Evolutionary conservation across 2,329 filamentous ascomycete genomes (phyloP).

Genomic region (Venturiaceae sp.): DNA sequence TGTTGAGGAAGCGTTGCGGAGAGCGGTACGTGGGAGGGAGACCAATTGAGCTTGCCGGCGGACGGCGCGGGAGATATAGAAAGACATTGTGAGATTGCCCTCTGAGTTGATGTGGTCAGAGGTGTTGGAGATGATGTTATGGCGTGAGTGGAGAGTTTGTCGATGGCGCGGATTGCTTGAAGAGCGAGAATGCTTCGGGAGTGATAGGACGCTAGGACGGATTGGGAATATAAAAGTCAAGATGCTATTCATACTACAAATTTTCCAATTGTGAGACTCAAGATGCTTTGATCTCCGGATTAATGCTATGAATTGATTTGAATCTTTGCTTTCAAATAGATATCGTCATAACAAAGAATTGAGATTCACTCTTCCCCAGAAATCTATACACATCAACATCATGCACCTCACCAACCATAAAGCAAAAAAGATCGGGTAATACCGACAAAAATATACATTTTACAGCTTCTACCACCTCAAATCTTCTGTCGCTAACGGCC

Average conservation of each 20-base stretch:
- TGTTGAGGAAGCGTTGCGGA: conserved; percentile 40
- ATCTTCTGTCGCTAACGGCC: neutral
- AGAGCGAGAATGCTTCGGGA: too few species aligned
- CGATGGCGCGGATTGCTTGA: too few species aligned
- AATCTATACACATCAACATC: neutral
- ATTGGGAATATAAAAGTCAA: neutral
- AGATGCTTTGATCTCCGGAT: too few species aligned
- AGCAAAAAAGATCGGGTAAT: neutral
- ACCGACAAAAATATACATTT: neutral
- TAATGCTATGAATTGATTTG: too few species aligned
- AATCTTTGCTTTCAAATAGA: neutral
- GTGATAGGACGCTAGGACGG: neutral
- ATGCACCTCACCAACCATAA: neutral
- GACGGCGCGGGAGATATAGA: conserved; percentile 35
- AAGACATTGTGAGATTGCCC: conserved; percentile 30
- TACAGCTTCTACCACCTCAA: neutral
- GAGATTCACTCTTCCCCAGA: too few species aligned
- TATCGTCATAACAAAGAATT: too few species aligned
- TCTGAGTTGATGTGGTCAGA: neutral
- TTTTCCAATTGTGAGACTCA: too few species aligned
- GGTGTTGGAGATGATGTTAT: neutral
- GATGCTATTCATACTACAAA: too few species aligned
- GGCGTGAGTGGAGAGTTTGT: neutral
- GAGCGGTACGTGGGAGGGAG: conserved; percentile 29
- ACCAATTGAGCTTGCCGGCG: conserved; percentile 31